phyloP scores from a whole-genome alignment of 768 basidiomycete genomes.

The Hericium erinaceus region DNA sequence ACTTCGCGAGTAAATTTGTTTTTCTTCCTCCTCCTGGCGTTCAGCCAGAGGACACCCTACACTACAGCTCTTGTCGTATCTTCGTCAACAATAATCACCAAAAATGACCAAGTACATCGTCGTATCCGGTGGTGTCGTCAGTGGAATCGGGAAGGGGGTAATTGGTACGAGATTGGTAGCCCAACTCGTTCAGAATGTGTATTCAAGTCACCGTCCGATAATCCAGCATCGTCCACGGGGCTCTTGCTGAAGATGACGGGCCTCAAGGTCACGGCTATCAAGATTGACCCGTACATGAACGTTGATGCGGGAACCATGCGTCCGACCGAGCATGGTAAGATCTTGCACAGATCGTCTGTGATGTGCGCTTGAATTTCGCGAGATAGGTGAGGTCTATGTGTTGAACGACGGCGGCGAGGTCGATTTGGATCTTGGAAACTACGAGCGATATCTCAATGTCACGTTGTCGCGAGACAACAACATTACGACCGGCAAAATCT shows the following conservation, averaged over 20 bases:
- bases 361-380: not conserved
- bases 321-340: constrained; percentile 92
- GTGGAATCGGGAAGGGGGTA: constrained; percentile 98
- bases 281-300: constrained; percentile 99
- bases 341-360: not conserved
- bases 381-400: constrained; percentile 88
- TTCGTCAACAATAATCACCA: not conserved
- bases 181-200: constrained; percentile 16
- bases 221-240: constrained; percentile 91
- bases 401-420: constrained; percentile 98
- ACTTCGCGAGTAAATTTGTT: not conserved
- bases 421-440: constrained; percentile 95
- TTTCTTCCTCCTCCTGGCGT: not conserved
- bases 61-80: not conserved
- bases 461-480: constrained; percentile 94
- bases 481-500: constrained; percentile 98
- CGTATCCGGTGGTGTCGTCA: constrained; percentile 95
- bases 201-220: constrained; percentile 13
- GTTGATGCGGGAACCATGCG: constrained; percentile 99
- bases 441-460: constrained; percentile 94
- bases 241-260: constrained; percentile 91
- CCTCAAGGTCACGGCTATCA: constrained; percentile 96
- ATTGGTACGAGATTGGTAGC: constrained; percentile 58
- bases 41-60: not conserved
- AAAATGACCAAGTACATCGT: constrained; percentile 92